A percentile compares a stretch with the other conserved stretches of the same genome.
Evolutionary conservation across 805 yeast genomes (phyloP).

Genomic region (Sugiyamaella marilandica): DNA sequence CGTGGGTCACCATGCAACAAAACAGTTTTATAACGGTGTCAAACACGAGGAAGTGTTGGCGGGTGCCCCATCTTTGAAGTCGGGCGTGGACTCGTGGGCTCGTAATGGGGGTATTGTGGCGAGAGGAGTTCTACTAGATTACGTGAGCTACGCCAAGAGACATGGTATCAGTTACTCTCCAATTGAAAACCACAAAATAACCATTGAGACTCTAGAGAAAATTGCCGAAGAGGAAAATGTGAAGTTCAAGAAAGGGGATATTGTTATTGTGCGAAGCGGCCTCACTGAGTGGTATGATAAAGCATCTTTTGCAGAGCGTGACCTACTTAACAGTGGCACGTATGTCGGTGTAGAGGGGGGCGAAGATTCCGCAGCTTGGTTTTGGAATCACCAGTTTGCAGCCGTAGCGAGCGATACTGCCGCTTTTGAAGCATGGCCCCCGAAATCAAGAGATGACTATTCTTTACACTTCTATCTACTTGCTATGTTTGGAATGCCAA

Average conservation of each 20-base stretch:
- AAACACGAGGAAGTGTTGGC: slow-evolving; percentile 20
- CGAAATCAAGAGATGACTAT: slow-evolving; percentile 2
- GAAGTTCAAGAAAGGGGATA: slow-evolving; percentile 30
- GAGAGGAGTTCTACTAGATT: slow-evolving; percentile 34
- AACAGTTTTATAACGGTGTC: slow-evolving; percentile 26
- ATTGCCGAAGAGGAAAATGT: slow-evolving; percentile 26
- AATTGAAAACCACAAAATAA: slow-evolving; percentile 26
- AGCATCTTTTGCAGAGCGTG: slow-evolving; percentile 8
- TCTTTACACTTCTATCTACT: slow-evolving; percentile 17
- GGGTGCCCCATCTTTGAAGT: slow-evolving; percentile 14
- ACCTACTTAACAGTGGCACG: not conserved
- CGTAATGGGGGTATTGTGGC: slow-evolving; percentile 30
- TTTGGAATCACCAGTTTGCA: slow-evolving; percentile 29
- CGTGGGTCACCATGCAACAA: slow-evolving; percentile 21
- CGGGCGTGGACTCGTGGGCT: slow-evolving; percentile 20
- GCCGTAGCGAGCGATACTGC: slow-evolving; percentile 31
- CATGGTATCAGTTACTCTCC: slow-evolving; percentile 26
- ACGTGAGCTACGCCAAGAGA: slow-evolving; percentile 27
- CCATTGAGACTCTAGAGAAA: slow-evolving; percentile 22
- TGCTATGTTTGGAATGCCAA: slow-evolving; percentile 34
- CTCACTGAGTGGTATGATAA: slow-evolving; percentile 25
- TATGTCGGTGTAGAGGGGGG: slow-evolving; percentile 26
- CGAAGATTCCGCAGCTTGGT: slow-evolving; percentile 25
- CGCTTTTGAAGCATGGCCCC: slow-evolving; percentile 29
- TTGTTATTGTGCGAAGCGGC: slow-evolving; percentile 31